Base-by-base conservation (phyloP, 2,329 filamentous ascomycete species). In the Chrysoporthe deuterocubensis region DNA sequence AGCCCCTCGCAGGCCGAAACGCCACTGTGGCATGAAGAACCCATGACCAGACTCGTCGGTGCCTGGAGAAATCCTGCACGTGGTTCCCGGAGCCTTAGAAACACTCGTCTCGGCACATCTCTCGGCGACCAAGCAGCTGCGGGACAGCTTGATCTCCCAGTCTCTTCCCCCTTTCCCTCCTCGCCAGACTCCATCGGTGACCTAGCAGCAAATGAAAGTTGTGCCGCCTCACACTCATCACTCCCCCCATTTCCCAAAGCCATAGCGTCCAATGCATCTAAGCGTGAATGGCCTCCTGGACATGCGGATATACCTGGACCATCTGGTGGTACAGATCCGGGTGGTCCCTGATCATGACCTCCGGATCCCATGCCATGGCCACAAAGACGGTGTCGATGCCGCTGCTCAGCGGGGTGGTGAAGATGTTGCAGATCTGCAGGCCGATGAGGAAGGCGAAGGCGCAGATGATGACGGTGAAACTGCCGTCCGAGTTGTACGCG, bases 331-430 rank as follows among this genome's bases (percentile, higher is more conserved):
- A 97, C 59, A 98, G 80, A 70, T 96, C 93, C 0, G 90, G 89
- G 78, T 97, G 94, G 67, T 96, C 90, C 54, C 87, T 83, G 76
- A 93, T 90, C 82, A 97, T 81, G 9, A 95, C 91, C 75, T 91
- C 85, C 0, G 89, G 88, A 61, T 90, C 87, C 85, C 88, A 90
- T 0, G 87, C 88, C 58, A 85, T 82, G 0, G 93, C 94, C 0
- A 97, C 93, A 73, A 97, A 97, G 70, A 97, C 92, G 0, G 94
- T 96, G 72, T 97, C 92, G 71, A 97, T 88, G n/a, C 95, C 95
- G 74, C 90, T 94, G 71, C 90, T 90, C 67, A 98, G 83, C 0
- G 95, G 95, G 0, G 92, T 95, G 44, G 95, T 92, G 80, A 97
- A 96, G 71, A 97, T 88, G 78, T 96, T 92, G 77, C 90, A 92